These are phyloP conservation scores for Gossypium armourianum DNA, from an alignment of 441 rosid genomes.

Conservation along the genomic window DNA sequence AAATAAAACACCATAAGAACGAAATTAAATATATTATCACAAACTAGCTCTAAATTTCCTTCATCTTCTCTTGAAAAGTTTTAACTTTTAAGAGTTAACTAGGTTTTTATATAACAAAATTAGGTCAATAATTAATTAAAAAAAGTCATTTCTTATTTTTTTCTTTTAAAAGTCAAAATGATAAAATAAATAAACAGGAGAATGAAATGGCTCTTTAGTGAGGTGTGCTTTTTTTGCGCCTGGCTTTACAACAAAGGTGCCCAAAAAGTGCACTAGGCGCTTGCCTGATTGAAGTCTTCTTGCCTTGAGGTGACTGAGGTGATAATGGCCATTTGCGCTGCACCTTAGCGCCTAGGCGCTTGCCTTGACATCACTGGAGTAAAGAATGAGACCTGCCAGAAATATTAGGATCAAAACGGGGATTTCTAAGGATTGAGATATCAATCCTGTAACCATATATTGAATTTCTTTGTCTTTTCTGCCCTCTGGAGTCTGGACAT, in stretches of 20 bases:
- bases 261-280: neutral
- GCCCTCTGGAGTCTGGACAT: neutral
- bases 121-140: neutral
- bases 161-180: neutral
- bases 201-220: neutral
- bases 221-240: neutral
- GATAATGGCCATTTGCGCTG: neutral
- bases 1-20: neutral
- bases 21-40: neutral
- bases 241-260: neutral
- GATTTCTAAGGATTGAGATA: neutral
- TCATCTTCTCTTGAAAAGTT: neutral
- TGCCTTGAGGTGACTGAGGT: neutral
- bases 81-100: neutral
- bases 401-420: neutral
- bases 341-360: neutral
- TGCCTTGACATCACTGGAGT: neutral
- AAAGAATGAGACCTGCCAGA: neutral
- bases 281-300: neutral
- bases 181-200: neutral
- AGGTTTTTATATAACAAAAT: neutral
- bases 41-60: neutral
- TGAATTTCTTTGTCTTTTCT: neutral
- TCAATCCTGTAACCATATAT: neutral
- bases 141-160: neutral